These are phyloP conservation scores for Dipodascus albidus DNA, from an alignment of 805 yeast genomes.

Conservation along the genomic window DNA sequence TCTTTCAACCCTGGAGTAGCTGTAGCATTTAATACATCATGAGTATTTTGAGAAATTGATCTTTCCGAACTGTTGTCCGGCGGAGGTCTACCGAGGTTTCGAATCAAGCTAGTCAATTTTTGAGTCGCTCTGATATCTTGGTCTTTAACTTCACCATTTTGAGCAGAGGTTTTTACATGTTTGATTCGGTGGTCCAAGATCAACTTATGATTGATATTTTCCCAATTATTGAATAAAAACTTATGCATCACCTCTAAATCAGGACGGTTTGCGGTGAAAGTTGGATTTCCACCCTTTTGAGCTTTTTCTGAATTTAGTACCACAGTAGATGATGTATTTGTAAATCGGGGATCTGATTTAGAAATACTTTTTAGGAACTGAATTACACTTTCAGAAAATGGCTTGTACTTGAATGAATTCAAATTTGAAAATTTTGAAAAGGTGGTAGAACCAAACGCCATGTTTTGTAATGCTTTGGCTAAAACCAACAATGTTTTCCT, in stretches of 20 bases:
- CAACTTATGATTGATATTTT: constrained; percentile 20
- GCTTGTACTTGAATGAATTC: constrained; percentile 29
- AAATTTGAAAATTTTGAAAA: constrained; percentile 36
- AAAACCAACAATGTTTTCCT: constrained; percentile 16
- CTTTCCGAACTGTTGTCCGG: not conserved
- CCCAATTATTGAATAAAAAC: constrained; percentile 40
- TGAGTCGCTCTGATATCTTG: not conserved
- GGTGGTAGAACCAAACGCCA: constrained; percentile 16
- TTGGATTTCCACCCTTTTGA: not conserved
- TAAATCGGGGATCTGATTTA: not conserved
- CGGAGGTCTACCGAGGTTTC: constrained; percentile 12
- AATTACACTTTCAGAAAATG: constrained; percentile 29
- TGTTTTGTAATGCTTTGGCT: constrained; percentile 21
- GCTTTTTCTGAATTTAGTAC: no score
- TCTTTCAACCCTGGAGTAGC: constrained; percentile 27
- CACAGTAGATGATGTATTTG: constrained; percentile 6
- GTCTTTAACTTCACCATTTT: not conserved
- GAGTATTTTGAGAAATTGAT: not conserved
- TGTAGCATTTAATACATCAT: not conserved
- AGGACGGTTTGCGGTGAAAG: not conserved
- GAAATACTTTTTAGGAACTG: constrained; percentile 27
- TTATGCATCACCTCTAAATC: constrained; percentile 33
- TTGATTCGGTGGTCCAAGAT: constrained; percentile 13
- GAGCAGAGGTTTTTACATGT: not conserved
- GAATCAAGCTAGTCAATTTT: constrained; percentile 9